Evolutionary conservation across 805 yeast genomes (phyloP).

Genomic region (Helenozyma baotianmanensis): DNA sequence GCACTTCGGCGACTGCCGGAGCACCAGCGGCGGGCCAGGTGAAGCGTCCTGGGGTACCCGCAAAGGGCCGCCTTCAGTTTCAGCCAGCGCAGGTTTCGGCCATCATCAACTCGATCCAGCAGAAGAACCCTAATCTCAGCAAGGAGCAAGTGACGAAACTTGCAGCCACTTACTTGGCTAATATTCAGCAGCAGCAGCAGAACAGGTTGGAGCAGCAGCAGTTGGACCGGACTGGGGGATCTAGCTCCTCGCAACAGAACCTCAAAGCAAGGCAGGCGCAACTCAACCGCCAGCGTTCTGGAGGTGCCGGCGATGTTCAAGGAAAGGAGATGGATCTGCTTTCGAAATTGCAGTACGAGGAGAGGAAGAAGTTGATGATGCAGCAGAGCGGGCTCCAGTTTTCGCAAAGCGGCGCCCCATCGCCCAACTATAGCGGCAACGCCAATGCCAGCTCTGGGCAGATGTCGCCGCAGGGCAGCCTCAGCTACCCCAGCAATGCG

Average conservation of each 20-base stretch:
- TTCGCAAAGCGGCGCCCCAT: conserved; percentile 3
- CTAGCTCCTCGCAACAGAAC: conserved; percentile 9
- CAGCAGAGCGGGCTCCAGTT: conserved; percentile 18
- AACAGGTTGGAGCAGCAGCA: conserved; percentile 19
- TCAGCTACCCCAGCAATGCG: too few species aligned
- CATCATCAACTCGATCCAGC: conserved; percentile 57
- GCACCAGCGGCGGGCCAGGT: conserved; percentile 2
- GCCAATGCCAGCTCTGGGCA: too few species aligned
- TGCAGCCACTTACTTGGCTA: conserved; percentile 61
- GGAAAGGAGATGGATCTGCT: conserved; percentile 19
- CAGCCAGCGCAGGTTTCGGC: conserved; percentile 64
- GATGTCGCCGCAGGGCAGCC: too few species aligned
- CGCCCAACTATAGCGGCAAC: too few species aligned
- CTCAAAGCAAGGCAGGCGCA: conserved; percentile 13
- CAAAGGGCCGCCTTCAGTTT: conserved; percentile 38
- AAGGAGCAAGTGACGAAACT: conserved; percentile 62
- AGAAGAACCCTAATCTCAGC: conserved; percentile 58
- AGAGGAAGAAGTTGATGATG: conserved; percentile 31
- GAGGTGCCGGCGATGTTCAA: conserved; percentile 4
- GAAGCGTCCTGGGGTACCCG: conserved; percentile 6
- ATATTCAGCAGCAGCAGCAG: conserved; percentile 50
- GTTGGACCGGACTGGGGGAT: conserved; percentile 13
- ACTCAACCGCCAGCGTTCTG: conserved; percentile 8
- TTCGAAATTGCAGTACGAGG: conserved; percentile 32
- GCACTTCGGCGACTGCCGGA: not conserved